Conservation (phyloP, 1,139 yeast species). For the Pichia sp. region DNA sequence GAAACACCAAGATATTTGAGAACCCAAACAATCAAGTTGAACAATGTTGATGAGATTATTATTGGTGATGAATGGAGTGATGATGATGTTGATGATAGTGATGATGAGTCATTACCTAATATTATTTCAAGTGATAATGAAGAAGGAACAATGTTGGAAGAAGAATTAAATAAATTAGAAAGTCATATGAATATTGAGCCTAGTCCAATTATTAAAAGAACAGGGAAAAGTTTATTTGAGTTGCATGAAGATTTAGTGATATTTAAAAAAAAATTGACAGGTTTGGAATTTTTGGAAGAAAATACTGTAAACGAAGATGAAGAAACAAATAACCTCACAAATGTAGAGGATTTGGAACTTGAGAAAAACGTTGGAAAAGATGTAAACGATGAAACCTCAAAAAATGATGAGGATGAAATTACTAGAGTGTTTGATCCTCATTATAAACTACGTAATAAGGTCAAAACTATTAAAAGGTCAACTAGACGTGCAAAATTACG, state of each 20-base stretch:
- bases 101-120: neutral
- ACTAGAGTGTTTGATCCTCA: conserved; percentile 28
- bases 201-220: conserved; percentile 26
- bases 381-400: neutral
- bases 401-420: conserved; percentile 7
- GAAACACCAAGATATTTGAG: conserved; percentile 19
- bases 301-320: conserved; percentile 14
- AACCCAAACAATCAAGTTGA: conserved; percentile 3
- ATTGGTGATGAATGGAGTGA: conserved; percentile 15
- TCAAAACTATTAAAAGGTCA: conserved; percentile 52
- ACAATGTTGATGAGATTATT: conserved; percentile 10
- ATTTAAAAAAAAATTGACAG: conserved; percentile 23
- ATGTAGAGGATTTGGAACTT: conserved; percentile 20
- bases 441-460: conserved; percentile 17
- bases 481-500: conserved; percentile 53
- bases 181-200: conserved; percentile 22
- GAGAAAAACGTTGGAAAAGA: conserved; percentile 8
- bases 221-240: conserved; percentile 29
- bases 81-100: conserved; percentile 6
- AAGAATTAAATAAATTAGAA: neutral
- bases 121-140: neutral
- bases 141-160: neutral
- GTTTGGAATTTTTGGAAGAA: conserved; percentile 6
- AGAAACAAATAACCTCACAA: conserved; percentile 11
- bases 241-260: conserved; percentile 31